Evolutionary conservation across 1,139 yeast genomes (phyloP).

Genomic region (Debaryomyces coudertii): DNA sequence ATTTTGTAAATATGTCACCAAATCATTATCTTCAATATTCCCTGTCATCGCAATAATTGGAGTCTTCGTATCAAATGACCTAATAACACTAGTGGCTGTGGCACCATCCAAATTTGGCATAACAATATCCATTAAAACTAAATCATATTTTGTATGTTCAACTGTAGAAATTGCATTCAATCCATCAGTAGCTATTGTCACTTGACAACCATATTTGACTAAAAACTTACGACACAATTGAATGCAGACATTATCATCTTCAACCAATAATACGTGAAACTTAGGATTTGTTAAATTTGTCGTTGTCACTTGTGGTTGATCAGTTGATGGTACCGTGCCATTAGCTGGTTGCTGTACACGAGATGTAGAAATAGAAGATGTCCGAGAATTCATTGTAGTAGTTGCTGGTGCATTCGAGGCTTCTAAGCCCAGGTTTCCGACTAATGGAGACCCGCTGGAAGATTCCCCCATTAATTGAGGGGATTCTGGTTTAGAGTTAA

Average conservation of each 20-base stretch:
- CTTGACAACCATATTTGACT: conserved; percentile 87
- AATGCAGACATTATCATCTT: conserved; percentile 84
- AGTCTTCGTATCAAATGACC: conserved; percentile 79
- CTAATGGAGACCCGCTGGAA: conserved; percentile 7
- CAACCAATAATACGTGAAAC: conserved; percentile 78
- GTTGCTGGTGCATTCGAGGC: conserved; percentile 5
- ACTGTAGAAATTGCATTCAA: conserved; percentile 81
- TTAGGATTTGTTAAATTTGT: conserved; percentile 44
- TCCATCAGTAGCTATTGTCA: conserved; percentile 92
- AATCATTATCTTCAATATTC: conserved; percentile 77
- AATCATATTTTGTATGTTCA: conserved; percentile 74
- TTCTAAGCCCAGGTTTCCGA: conserved; percentile 2
- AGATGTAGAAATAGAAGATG: conserved; percentile 9
- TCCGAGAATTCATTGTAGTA: conserved; percentile 10
- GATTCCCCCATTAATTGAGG: conserved; percentile 7
- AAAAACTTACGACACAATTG: conserved; percentile 77
- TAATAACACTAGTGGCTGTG: conserved; percentile 82
- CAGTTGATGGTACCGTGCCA: conserved; percentile 2
- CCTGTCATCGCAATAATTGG: conserved; percentile 97
- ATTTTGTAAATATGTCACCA: conserved; percentile 78
- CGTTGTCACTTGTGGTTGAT: conserved; percentile 23
- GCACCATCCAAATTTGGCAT: conserved; percentile 97
- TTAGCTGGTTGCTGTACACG: conserved; percentile 1
- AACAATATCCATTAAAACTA: conserved; percentile 90
- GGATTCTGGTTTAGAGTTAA: conserved; percentile 11